Conservation (phyloP, 805 yeast species). For the Yueomyces sinensis region DNA sequence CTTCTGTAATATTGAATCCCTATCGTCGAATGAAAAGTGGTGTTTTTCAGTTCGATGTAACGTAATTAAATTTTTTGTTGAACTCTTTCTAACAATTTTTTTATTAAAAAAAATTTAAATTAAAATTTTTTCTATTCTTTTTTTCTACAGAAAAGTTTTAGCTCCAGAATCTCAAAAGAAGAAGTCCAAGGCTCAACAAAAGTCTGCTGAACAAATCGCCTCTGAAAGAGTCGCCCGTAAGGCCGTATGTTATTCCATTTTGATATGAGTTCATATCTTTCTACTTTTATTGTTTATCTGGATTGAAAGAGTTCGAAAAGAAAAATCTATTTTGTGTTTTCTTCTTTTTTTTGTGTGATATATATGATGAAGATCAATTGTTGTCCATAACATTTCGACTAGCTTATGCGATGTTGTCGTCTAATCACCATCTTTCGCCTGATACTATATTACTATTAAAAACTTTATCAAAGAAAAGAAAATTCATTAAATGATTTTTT, state of each 20-base stretch:
- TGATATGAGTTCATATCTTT: conserved; percentile 3
- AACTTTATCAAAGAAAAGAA: too few species aligned
- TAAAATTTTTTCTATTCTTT: conserved; percentile 1
- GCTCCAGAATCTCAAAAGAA: conserved; percentile 78
- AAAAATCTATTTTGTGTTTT: neutral
- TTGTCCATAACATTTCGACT: conserved; percentile 38
- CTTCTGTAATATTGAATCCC: conserved; percentile 25
- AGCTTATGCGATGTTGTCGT: conserved; percentile 62
- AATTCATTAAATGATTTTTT: too few species aligned
- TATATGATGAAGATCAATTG: conserved; percentile 40
- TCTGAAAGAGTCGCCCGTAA: conserved; percentile 69
- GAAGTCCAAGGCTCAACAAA: conserved; percentile 68
- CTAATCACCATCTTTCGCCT: conserved; percentile 70
- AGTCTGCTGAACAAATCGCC: conserved; percentile 64
- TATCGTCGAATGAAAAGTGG: conserved; percentile 28
- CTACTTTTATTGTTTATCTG: too few species aligned
- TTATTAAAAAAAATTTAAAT: conserved; percentile 9
- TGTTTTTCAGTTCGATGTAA: conserved; percentile 28
- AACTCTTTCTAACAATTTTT: neutral
- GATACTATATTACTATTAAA: conserved; percentile 27
- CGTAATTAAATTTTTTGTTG: conserved; percentile 12
- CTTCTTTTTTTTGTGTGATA: neutral
- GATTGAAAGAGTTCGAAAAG: neutral
- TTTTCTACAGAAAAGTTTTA: conserved; percentile 27
- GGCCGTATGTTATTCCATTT: conserved; percentile 49